Percentiles rank a stretch among this genome's conserved stretches.
Conservation (phyloP, 352 stramenopile genomes). For the Pythium myriotylum region DNA sequence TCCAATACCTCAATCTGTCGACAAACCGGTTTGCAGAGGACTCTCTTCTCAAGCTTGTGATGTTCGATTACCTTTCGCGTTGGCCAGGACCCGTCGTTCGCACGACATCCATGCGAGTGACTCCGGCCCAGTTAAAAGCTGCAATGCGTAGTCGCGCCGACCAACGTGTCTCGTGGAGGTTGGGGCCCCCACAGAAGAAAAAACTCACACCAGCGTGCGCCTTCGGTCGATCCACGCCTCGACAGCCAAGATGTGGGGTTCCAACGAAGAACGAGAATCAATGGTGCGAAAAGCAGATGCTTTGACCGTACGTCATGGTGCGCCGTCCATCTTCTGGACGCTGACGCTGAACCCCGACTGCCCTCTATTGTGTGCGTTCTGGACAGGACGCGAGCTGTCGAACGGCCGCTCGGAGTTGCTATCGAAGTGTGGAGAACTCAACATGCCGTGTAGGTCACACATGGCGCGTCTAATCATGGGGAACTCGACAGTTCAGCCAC, state of each 20-base stretch:
- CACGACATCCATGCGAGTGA: constrained; percentile 11
- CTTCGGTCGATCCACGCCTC: constrained; percentile 18
- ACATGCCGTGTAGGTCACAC: constrained; percentile 18
- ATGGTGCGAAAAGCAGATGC: constrained; percentile 23
- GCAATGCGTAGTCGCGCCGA: constrained; percentile 15
- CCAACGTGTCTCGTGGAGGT: constrained; percentile 12
- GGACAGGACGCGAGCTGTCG: constrained; percentile 20
- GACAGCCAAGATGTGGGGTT: constrained; percentile 30
- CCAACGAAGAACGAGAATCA: constrained; percentile 28
- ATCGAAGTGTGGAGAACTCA: constrained; percentile 2
- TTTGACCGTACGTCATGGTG: constrained; percentile 21
- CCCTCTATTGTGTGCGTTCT: constrained; percentile 28
- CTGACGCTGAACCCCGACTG: constrained; percentile 34
- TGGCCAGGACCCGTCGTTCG: constrained; percentile 19
- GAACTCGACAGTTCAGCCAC: constrained; percentile 19
- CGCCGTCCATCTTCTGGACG: constrained; percentile 37
- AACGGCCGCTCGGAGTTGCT: constrained; percentile 5
- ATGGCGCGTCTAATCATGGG: constrained; percentile 22
- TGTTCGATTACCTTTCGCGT: constrained; percentile 35
- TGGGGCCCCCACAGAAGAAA: background rate
- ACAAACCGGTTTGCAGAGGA: constrained; percentile 16
- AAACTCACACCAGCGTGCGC: background rate
- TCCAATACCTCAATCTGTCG: constrained; percentile 33
- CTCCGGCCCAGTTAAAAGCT: constrained; percentile 11
- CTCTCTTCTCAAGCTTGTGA: constrained; percentile 29